A percentile compares a stretch with the other conserved stretches of the same genome.
Evolutionary conservation across 805 yeast species (phyloP).

Genomic region (Teunomyces tritomae): DNA sequence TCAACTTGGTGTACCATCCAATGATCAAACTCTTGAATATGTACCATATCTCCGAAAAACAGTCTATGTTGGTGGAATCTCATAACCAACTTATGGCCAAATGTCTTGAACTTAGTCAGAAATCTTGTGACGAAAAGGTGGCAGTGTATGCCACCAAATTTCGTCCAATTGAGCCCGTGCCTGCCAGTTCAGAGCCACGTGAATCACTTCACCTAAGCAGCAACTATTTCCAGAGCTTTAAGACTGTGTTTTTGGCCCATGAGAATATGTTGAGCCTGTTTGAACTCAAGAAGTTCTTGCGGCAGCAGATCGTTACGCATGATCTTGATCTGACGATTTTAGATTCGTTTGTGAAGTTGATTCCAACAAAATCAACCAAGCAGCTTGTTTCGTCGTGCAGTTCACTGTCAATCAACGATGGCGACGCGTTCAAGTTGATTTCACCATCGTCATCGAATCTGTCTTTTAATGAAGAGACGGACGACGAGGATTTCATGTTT

Average conservation of each 20-base stretch:
- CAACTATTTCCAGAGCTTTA: not conserved
- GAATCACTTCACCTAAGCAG: not conserved
- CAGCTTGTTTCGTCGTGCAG: constrained; percentile 2
- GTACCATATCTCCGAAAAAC: constrained; percentile 8
- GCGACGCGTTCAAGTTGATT: constrained; percentile 8
- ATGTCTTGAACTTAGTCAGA: not conserved
- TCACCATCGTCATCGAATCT: constrained; percentile 7
- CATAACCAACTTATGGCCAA: not conserved
- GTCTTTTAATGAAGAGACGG: constrained; percentile 6
- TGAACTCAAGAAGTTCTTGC: constrained; percentile 10
- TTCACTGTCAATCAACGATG: constrained; percentile 8
- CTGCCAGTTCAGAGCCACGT: not conserved
- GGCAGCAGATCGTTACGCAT: constrained; percentile 7
- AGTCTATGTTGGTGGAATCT: not conserved
- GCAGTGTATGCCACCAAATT: not conserved
- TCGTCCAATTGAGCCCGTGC: not conserved
- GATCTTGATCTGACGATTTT: constrained; percentile 6
- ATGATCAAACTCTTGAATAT: constrained; percentile 11
- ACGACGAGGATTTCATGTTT: constrained; percentile 24
- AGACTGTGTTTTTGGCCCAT: not conserved
- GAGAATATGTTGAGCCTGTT: constrained; percentile 6
- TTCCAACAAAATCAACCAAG: constrained; percentile 12
- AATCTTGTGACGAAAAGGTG: not conserved
- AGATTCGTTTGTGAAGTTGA: constrained; percentile 14
- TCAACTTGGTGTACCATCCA: constrained; percentile 13